Evolutionary conservation across 1,139 yeast genomes (phyloP), one percentile per base, ranked within the genome.

Genomic region (Taphrina confusa): DNA sequence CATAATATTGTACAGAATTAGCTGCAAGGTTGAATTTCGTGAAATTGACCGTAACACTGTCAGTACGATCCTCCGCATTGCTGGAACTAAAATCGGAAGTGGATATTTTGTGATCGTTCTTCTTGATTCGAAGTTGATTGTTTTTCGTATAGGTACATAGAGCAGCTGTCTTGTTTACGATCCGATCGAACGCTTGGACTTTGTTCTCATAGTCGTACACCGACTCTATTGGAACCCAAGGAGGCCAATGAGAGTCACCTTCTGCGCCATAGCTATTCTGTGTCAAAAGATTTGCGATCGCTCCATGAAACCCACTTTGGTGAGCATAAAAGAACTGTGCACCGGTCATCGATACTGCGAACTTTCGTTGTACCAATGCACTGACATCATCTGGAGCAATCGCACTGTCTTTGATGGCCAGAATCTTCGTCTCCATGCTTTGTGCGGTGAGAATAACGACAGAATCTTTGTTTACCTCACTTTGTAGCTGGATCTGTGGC

Each of bases 401-500:
- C 25, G 73, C 70, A 28, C 74, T 71, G 61, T 79, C 81, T 65
- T 82, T 81, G 1, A 86, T 77, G 12, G 82, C 76, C 18, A 88
- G 71, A 6, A 84, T 79, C 65, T 88, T 80, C 66, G 85, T 68
- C 66, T 87, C 92, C 63, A 92, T 79, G 65, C 82, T 85, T 63
- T 84, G 84, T 0, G 95, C 81, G 1, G 89, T 80, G 8, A 89
- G 75, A 59, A 89, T 71, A n/a, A 89, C 79, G 60, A 87, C 82
- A 1, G 85, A 78, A 52, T 81, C 81, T 0, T 83, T 82, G 50
- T 82, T 81, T 57, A 81, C 81, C 34, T 84, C 84, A 57, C 87
- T 80, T 63, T 85, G 84, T 22, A 91, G 72, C 69, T 91, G 95
- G 56, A 92, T 82, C 70, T 92, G 97, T 0, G 98, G 97, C 1